Percentiles rank a stretch among this genome's conserved stretches.
phyloP scores from a whole-genome alignment of 2,329 filamentous ascomycete genomes.

The Stromatinia cepivora region DNA sequence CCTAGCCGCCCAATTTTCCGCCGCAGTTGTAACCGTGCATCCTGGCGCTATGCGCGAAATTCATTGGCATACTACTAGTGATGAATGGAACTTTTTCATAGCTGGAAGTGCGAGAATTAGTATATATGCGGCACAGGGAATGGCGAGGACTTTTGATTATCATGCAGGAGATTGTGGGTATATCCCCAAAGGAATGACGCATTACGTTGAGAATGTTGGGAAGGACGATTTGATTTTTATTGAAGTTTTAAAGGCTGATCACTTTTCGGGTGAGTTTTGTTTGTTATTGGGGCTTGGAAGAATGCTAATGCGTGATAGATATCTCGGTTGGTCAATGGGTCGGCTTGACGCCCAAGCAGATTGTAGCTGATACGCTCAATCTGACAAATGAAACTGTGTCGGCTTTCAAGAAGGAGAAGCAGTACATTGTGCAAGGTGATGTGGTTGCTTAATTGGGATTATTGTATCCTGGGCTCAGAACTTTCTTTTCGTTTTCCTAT shows the following conservation, averaged over 20 bases:
- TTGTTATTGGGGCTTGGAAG: neutral
- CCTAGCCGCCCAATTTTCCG: conserved; percentile 70
- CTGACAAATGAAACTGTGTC: conserved; percentile 45
- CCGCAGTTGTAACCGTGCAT: conserved; percentile 69
- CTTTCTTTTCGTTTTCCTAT: neutral
- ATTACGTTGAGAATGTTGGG: conserved; percentile 82
- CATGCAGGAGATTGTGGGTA: conserved; percentile 73
- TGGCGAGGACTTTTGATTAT: conserved; percentile 75
- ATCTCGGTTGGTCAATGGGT: conserved; percentile 51
- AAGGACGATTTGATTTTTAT: conserved; percentile 73
- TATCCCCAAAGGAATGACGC: conserved; percentile 74
- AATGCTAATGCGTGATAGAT: conserved; percentile 36
- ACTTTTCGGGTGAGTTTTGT: conserved; percentile 50
- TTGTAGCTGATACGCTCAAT: conserved; percentile 57
- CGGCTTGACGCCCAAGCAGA: conserved; percentile 54
- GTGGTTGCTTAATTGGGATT: conserved; percentile 1
- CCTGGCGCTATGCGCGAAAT: conserved; percentile 49
- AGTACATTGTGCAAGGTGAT: conserved; percentile 45
- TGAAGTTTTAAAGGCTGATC: conserved; percentile 71
- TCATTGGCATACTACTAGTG: conserved; percentile 78
- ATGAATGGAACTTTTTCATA: conserved; percentile 82
- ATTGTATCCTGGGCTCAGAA: neutral
- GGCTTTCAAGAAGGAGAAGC: conserved; percentile 48
- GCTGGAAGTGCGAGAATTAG: conserved; percentile 70
- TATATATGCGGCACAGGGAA: conserved; percentile 69